Base-by-base conservation (phyloP, 164 flowering plant species). In the Annona squamosa region DNA sequence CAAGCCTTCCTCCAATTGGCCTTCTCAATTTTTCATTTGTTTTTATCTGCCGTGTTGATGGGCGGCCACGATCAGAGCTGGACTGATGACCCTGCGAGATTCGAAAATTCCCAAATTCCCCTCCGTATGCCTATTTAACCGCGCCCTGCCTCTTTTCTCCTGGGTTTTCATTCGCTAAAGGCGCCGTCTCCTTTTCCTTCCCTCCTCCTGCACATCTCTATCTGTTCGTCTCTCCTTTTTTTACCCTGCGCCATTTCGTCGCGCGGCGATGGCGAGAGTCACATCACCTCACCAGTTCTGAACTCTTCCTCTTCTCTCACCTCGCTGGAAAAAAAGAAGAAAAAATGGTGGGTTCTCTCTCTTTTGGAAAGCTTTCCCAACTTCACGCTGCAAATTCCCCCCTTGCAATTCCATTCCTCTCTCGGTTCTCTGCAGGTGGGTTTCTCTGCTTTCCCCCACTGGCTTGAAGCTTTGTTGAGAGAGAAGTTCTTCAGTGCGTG, bases 401-500 rank as follows among this genome's bases (percentile, higher is more conserved):
- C 47, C 16, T 76, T 69, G 67, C 17, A 64, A 19, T 7, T 26
- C 10, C 12, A 17, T 44, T 68, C 37, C 0, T 47, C 52, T 57
- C 69, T 71, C 10, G 48, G 0, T 66, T 66, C 17, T 42, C 3
- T 42, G 43, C 75, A 84, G 85, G 70, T 81, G 81, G 77, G 79
- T 75, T 73, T 75, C 65, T 74, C 82, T 56, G 9, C 64, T 43
- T 59, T 81, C 63, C 95, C 95, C 3, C 75, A 63, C 2, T 92
- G 99, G 98, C 86, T 94, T 43, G 80, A 83, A 43, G 79, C 78
- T 1, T 85, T 92, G 3, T 81, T 91, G 46, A 67, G 79, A 2
- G 96, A 92, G 76, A 88, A 86, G 71, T 92, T 91, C 85, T 94
- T 88, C 83, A 83, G 79, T 77, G 87, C 91, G 4, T 94, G 99